Evolutionary conservation across 1,139 yeast genomes (phyloP), one percentile per base, ranked within the genome.

Genomic region (Scheffersomyces segobiensis): DNA sequence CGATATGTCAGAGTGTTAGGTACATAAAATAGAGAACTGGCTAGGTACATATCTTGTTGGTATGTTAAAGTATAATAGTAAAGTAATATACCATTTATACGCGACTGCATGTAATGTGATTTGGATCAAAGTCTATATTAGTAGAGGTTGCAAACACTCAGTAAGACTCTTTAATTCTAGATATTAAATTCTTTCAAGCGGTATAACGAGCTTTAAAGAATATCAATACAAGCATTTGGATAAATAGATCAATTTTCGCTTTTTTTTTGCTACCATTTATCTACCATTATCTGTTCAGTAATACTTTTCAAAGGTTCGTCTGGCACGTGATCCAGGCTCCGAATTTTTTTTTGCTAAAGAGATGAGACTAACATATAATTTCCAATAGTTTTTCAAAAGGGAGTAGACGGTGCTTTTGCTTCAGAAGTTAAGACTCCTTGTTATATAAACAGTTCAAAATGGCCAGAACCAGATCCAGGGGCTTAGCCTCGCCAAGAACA

Each of bases 381-480:
- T 20, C n/a, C n/a, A n/a, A n/a, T 22, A 21, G 24, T 19, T 21
- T n/a, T 18, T 19, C 53, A 7, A 18, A 20, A n/a, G 3, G 50
- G 21, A 46, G 7, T 17, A 20, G 20, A 26, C 47, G 19, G 21
- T 24, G 53, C 19, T 21, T 21, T 48, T 20, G 26, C 42, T 18
- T 46, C 26, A 21, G 17, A 50, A 20, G 18, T 12, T 47, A 42
- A 20, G 22, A 46, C 42, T 7, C 12, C 42, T 32, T 32, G 50
- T 8, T 24, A 48, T 48, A 48, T 24, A 48, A 20, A 48, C 50
- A 20, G 8, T 14, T 52, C 20, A 52, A 56, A 50, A 69, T 68
- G 72, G 70, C 70, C 42, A 65, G 63, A 58, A 62, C 63, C 51
- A 59, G 59, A 53, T 54, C 61, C 52, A 56, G 62, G 39, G 59